Conservation (phyloP, 208 protist genomes). For the Leishmania tropica region DNA sequence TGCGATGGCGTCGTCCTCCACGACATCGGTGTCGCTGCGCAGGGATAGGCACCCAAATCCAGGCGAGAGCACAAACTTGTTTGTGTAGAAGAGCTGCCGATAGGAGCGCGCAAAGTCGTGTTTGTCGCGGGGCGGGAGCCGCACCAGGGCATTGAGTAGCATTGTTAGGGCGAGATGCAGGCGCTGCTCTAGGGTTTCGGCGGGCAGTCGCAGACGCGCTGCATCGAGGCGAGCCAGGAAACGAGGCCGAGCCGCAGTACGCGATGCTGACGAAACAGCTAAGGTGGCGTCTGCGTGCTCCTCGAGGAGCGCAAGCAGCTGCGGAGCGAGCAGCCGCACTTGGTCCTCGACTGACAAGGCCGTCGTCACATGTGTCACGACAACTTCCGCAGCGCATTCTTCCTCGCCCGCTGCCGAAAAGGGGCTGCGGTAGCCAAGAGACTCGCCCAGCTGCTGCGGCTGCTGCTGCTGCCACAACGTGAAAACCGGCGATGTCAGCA, state of each 20-base stretch:
- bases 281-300: slow-evolving; percentile 28
- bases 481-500: slow-evolving; percentile 30
- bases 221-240: slow-evolving; percentile 18
- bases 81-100: slow-evolving; percentile 55
- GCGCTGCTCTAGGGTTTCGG: slow-evolving; percentile 78
- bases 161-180: slow-evolving; percentile 60
- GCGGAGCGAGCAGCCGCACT: slow-evolving; percentile 34
- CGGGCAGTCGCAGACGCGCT: slow-evolving; percentile 34
- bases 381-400: neutral
- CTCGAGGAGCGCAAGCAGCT: slow-evolving; percentile 52
- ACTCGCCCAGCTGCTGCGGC: neutral
- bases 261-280: neutral
- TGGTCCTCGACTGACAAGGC: slow-evolving; percentile 39
- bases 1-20: slow-evolving; percentile 17
- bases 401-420: neutral
- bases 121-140: slow-evolving; percentile 18
- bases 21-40: slow-evolving; percentile 20
- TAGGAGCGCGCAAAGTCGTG: slow-evolving; percentile 43
- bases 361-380: slow-evolving; percentile 1
- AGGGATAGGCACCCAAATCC: slow-evolving; percentile 71
- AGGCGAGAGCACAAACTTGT: slow-evolving; percentile 69
- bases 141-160: slow-evolving; percentile 48
- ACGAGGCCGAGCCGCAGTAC: neutral
- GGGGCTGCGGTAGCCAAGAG: neutral
- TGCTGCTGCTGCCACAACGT: slow-evolving; percentile 8